A percentile compares a stretch with the other conserved stretches of the same genome.
Conservation (phyloP, 768 basidiomycete species). For the Lentinula aciculospora region DNA sequence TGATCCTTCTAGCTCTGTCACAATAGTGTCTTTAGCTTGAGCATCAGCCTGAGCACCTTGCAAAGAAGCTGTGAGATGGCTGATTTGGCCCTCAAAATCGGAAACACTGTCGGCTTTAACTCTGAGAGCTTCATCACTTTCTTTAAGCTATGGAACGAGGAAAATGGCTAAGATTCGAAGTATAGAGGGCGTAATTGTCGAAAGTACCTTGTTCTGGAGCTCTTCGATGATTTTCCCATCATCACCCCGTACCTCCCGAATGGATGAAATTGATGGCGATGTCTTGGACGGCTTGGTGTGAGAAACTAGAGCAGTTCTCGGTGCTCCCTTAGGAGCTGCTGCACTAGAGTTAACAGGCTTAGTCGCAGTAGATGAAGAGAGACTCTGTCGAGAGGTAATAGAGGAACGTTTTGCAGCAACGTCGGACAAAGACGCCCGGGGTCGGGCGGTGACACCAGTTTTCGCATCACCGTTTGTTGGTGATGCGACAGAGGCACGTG, state of each 20-base stretch:
- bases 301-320: constrained; percentile 29
- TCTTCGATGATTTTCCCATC: constrained; percentile 45
- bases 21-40: constrained; percentile 35
- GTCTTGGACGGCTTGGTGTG: constrained; percentile 38
- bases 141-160: constrained; percentile 44
- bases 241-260: constrained; percentile 64
- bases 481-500: constrained; percentile 50
- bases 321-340: constrained; percentile 13
- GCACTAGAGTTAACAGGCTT: constrained; percentile 17
- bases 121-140: constrained; percentile 46
- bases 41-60: constrained; percentile 39
- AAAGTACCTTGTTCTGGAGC: constrained; percentile 54
- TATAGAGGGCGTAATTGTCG: neutral
- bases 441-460: constrained; percentile 33
- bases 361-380: constrained; percentile 28
- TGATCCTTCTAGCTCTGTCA: constrained; percentile 43
- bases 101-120: constrained; percentile 45
- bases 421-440: constrained; percentile 67
- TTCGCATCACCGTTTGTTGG: constrained; percentile 35
- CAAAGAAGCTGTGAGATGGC: constrained; percentile 43
- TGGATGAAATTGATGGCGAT: constrained; percentile 64
- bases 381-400: constrained; percentile 34
- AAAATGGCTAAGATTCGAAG: constrained; percentile 1
- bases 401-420: constrained; percentile 46
- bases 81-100: constrained; percentile 49